A percentile compares a stretch with the other conserved stretches of the same genome.
Evolutionary conservation across 2,329 filamentous ascomycete genomes (phyloP).

Genomic region (Cordyceps pruinosa): DNA sequence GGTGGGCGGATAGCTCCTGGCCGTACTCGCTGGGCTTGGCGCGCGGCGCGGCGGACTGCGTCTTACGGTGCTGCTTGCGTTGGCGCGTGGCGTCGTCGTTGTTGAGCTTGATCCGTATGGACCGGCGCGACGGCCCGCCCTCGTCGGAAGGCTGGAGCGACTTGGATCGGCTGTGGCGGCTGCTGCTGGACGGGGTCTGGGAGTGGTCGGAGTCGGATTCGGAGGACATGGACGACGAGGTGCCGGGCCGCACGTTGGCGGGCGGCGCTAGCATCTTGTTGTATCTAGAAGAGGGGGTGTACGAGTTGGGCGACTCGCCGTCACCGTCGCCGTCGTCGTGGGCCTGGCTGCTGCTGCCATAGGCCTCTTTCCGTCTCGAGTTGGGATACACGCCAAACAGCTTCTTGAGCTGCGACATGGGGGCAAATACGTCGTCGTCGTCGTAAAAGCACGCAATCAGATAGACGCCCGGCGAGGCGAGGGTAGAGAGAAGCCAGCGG

Average conservation of each 20-base stretch:
- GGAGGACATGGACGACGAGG: conserved; percentile 59
- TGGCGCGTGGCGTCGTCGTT: conserved; percentile 69
- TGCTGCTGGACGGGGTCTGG: conserved; percentile 17
- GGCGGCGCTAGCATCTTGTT: conserved; percentile 21
- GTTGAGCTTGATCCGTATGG: conserved; percentile 85
- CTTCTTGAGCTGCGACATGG: conserved; percentile 64
- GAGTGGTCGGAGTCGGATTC: conserved; percentile 59
- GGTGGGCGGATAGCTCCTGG: conserved; percentile 61
- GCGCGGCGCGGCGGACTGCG: conserved; percentile 41
- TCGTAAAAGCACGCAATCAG: conserved; percentile 78
- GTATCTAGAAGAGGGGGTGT: conserved; percentile 23
- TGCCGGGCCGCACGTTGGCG: conserved; percentile 24
- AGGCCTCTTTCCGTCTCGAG: conserved; percentile 22
- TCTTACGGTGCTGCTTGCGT: conserved; percentile 65
- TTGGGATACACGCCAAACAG: conserved; percentile 42
- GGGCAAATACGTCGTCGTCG: conserved; percentile 69
- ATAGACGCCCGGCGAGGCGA: conserved; percentile 76
- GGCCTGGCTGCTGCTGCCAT: conserved; percentile 43
- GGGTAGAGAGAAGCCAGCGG: conserved; percentile 68
- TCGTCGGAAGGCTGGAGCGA: conserved; percentile 56
- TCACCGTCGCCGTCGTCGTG: conserved; percentile 24
- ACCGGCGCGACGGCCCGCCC: conserved; percentile 59
- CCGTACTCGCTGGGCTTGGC: conserved; percentile 35
- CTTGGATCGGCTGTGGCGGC: conserved; percentile 56
- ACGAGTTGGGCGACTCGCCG: conserved; percentile 18